Evolutionary conservation across 495 filamentous ascomycete species (phyloP), one percentile per base, ranked within the genome.

Genomic region (Clohesyomyces aquaticus): DNA sequence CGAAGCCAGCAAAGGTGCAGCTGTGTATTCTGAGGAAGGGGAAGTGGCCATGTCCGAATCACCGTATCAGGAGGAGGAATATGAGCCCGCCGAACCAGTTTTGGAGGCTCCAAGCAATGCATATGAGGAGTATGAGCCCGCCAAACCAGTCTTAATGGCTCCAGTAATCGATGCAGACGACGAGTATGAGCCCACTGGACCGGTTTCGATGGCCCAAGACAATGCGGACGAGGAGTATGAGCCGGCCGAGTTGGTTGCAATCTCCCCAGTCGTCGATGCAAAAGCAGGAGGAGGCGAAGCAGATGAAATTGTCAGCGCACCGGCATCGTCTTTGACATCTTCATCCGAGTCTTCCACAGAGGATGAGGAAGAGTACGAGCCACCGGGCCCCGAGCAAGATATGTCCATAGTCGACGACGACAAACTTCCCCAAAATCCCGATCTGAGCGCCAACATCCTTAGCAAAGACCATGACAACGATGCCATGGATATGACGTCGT

Each of bases 41-140:
- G 67, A 70, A 16, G 47, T 63, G 28, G 59, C 51, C 19, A 70
- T 66, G 62, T 66, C 67, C 10, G 53, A 63, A 48, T 70, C 66
- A 10, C 42, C 51, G 25, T 35, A 58, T 0, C 52, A 63, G 11
- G 59, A 61, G 18, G 59, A 66, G 8, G 65, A 59, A 29, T 59
- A 65, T 55, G 62, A 59, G 26, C 62, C 62, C 35, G 43, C 25
- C 19, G 32, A 38, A 38, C 32, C 32, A 38, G 6, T 38, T 38
- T n/a, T n/a, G n/a, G n/a, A n/a, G n/a, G n/a, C n/a, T n/a, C n/a
- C n/a, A n/a, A n/a, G n/a, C n/a, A n/a, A n/a, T n/a, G n/a, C n/a
- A n/a, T n/a, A n/a, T n/a, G n/a, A n/a, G n/a, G 50, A 61, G 27
- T 22, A 45, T 18, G 32, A 29, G 42, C 61, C 61, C n/a, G n/a